A percentile compares a stretch with the other conserved stretches of the same genome.
These are phyloP conservation scores for Dispira parvispora DNA, from an alignment of 192 early-diverging fungal genomes.

Conservation along the genomic window DNA sequence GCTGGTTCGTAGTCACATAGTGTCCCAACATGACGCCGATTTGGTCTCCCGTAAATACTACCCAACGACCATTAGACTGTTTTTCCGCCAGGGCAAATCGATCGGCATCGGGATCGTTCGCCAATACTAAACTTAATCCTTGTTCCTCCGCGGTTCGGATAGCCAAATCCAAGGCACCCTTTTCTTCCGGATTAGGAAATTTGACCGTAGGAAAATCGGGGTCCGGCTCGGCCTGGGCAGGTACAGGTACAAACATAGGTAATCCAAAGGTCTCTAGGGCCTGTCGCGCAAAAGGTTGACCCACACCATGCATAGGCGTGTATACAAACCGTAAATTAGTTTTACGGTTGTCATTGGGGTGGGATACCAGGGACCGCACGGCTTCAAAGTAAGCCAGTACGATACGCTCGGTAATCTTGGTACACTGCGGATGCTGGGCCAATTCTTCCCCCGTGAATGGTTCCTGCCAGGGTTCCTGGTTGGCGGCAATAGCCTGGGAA, in stretches of 20 bases:
- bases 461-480: conserved; percentile 38
- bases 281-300: conserved; percentile 50
- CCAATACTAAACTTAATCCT: conserved; percentile 48
- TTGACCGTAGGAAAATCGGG: conserved; percentile 84
- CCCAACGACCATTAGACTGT: conserved; percentile 51
- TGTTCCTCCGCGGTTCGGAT: conserved; percentile 42
- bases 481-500: conserved; percentile 44
- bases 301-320: conserved; percentile 94
- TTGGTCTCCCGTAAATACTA: conserved; percentile 76
- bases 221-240: conserved; percentile 59
- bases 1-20: conserved; percentile 35
- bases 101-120: conserved; percentile 93
- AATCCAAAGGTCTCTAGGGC: conserved; percentile 55
- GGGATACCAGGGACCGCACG: conserved; percentile 23
- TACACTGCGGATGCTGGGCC: conserved; percentile 26
- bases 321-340: conserved; percentile 43
- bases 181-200: conserved; percentile 81
- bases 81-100: conserved; percentile 79
- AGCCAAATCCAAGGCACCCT: conserved; percentile 63
- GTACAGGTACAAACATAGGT: conserved; percentile 39
- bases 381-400: conserved; percentile 55
- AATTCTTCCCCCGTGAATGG: conserved; percentile 51
- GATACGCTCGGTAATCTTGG: conserved; percentile 39
- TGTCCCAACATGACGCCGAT: conserved; percentile 69
- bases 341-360: background rate